Percentiles rank a stretch among this genome's conserved stretches.
Conservation (phyloP, 805 yeast genomes). For the Ogataea dorogensis region DNA sequence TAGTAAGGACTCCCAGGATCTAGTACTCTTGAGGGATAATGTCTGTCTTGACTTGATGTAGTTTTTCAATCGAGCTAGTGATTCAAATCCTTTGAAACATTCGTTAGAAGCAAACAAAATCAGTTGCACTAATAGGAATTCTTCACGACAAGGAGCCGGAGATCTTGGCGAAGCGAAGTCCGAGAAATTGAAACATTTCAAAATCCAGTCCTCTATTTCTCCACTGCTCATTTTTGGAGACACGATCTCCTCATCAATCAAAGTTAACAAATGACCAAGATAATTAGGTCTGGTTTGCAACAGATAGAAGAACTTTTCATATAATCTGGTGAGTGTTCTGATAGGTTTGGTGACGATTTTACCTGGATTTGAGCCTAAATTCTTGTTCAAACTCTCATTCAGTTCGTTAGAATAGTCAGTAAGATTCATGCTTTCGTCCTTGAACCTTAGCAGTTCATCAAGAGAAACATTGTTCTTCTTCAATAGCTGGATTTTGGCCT, state of each 20-base stretch:
- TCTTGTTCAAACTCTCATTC: constrained; percentile 25
- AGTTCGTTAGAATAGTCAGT: constrained; percentile 27
- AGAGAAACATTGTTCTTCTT: constrained; percentile 77
- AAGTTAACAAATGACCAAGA: constrained; percentile 52
- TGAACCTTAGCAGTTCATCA: constrained; percentile 56
- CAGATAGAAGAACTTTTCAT: constrained; percentile 76
- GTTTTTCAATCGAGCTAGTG: constrained; percentile 24
- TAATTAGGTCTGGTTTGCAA: constrained; percentile 82
- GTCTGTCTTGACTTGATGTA: constrained; percentile 27
- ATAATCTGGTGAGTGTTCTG: constrained; percentile 56
- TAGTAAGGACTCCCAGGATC: constrained; percentile 46
- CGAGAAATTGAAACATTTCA: constrained; percentile 33
- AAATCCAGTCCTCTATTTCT: constrained; percentile 36
- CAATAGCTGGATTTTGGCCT: constrained; percentile 72
- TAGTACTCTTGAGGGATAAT: constrained; percentile 14
- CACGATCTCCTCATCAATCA: constrained; percentile 24
- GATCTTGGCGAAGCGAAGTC: constrained; percentile 14
- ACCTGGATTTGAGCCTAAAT: constrained; percentile 22
- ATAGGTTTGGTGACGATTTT: constrained; percentile 37
- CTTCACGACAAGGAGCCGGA: constrained; percentile 59
- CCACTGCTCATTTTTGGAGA: constrained; percentile 22
- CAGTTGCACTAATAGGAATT: constrained; percentile 59
- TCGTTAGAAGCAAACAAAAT: constrained; percentile 46
- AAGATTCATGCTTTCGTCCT: constrained; percentile 34
- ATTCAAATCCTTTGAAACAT: constrained; percentile 35